Conservation (phyloP, 169 alveolate species). For the Amoebophrya sp. region DNA sequence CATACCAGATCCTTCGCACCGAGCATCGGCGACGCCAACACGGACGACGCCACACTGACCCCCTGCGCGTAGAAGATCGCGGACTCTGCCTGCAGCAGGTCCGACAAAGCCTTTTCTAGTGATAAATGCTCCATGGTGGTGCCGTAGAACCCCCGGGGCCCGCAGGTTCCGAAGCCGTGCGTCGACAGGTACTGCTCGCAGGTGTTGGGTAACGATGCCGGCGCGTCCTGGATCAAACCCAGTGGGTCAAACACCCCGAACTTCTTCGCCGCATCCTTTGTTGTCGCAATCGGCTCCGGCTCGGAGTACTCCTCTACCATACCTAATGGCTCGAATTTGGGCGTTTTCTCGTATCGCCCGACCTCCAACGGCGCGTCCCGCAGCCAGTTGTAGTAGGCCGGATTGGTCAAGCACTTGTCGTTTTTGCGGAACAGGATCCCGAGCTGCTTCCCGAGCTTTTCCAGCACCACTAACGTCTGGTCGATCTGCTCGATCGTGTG, state of each 20-base stretch:
- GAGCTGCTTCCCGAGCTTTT: neutral
- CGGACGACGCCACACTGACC: neutral
- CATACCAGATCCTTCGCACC: neutral
- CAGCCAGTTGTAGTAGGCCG: neutral
- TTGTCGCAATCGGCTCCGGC: neutral
- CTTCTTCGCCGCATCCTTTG: neutral
- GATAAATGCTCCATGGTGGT: slow-evolving; percentile 36
- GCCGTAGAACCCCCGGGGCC: slow-evolving; percentile 39
- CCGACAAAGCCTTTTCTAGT: slow-evolving; percentile 24
- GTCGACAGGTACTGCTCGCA: neutral
- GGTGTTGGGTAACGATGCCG: neutral
- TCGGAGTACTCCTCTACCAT: neutral
- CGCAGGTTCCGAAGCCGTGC: slow-evolving; percentile 32
- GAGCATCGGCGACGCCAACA: neutral
- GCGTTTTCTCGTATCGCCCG: neutral
- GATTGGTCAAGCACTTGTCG: neutral
- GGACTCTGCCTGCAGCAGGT: slow-evolving; percentile 18
- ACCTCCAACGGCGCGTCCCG: neutral
- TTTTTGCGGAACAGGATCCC: slow-evolving; percentile 13
- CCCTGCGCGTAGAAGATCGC: slow-evolving; percentile 16
- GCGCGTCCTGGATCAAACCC: slow-evolving; percentile 4
- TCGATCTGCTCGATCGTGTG: slow-evolving; percentile 34
- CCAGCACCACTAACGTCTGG: neutral
- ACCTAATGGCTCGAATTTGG: neutral
- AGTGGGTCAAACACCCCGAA: slow-evolving; percentile 26